Conservation (phyloP, 208 protist species). For the Naegleria fowleri region DNA sequence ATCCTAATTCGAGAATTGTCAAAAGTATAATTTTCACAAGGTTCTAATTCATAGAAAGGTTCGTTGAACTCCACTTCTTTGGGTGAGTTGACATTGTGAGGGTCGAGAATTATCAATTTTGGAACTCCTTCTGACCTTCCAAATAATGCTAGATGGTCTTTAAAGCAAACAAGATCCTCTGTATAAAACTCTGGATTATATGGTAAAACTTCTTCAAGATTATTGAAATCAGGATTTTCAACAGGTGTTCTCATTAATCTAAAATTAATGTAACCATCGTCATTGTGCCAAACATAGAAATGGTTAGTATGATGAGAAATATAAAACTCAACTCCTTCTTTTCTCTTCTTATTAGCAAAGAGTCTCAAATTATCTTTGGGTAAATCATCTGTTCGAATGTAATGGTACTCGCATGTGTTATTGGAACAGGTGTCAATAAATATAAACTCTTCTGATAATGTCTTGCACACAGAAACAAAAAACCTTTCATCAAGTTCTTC, state of each 20-base stretch:
- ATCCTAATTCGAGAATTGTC: neutral
- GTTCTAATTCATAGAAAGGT: neutral
- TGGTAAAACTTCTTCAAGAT: neutral
- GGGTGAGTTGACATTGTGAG: neutral
- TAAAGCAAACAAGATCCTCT: neutral
- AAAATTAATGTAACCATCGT: neutral
- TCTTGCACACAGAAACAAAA: neutral
- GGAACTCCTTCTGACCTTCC: neutral
- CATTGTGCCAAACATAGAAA: constrained; percentile 19
- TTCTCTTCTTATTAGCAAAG: neutral
- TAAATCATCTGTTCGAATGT: neutral
- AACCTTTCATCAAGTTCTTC: neutral
- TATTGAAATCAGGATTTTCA: neutral
- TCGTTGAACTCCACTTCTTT: neutral
- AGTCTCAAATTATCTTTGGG: neutral
- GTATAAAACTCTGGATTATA: neutral
- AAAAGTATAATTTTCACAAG: neutral
- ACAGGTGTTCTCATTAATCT: neutral
- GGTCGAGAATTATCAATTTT: neutral
- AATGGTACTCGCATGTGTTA: neutral
- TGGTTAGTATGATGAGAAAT: neutral
- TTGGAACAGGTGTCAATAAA: neutral
- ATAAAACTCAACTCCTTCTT: neutral
- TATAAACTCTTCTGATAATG: neutral
- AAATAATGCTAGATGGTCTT: neutral